Evolutionary conservation across 2,329 filamentous ascomycete genomes (phyloP).

Genomic region (Mariannaea elegans): DNA sequence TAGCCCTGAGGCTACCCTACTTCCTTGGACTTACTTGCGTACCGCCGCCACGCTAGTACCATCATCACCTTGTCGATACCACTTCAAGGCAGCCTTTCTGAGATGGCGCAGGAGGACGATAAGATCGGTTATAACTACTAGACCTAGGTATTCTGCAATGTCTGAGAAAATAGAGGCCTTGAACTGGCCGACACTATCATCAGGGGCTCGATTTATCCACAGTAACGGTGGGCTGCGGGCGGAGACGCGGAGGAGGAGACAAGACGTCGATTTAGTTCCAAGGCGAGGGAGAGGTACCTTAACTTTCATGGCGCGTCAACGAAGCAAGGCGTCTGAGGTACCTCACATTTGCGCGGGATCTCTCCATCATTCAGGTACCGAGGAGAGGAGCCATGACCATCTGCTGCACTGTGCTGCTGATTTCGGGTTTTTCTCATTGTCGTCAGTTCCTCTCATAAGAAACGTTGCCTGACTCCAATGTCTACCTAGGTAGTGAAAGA

Average conservation of each 20-base stretch:
- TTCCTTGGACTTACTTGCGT: not conserved
- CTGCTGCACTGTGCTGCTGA: slow-evolving; percentile 4
- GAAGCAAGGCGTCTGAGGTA: slow-evolving; percentile 1
- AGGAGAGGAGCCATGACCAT: slow-evolving; percentile 10
- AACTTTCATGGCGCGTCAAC: slow-evolving; percentile 7
- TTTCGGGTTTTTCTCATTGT: not conserved
- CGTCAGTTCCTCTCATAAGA: slow-evolving; percentile 1
- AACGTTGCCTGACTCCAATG: too few relatives aligned
- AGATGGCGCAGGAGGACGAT: too few relatives aligned
- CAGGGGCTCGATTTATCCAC: slow-evolving; percentile 10
- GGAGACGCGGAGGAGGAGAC: slow-evolving; percentile 6
- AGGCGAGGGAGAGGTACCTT: slow-evolving; percentile 5
- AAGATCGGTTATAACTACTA: too few relatives aligned
- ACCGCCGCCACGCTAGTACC: not conserved
- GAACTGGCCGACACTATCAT: too few relatives aligned
- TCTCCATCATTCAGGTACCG: slow-evolving; percentile 7
- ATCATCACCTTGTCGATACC: too few relatives aligned
- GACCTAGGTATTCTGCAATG: too few relatives aligned
- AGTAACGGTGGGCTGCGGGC: slow-evolving; percentile 10
- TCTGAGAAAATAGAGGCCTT: too few relatives aligned
- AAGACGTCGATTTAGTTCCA: slow-evolving; percentile 4
- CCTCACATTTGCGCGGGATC: slow-evolving; percentile 1
- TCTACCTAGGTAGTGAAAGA: too few relatives aligned
- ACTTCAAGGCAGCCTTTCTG: too few relatives aligned
- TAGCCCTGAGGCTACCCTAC: not conserved